Evolutionary conservation across 331 rosid species (phyloP), one percentile per base, ranked within the genome.

Genomic region (Phaseolus coccineus): DNA sequence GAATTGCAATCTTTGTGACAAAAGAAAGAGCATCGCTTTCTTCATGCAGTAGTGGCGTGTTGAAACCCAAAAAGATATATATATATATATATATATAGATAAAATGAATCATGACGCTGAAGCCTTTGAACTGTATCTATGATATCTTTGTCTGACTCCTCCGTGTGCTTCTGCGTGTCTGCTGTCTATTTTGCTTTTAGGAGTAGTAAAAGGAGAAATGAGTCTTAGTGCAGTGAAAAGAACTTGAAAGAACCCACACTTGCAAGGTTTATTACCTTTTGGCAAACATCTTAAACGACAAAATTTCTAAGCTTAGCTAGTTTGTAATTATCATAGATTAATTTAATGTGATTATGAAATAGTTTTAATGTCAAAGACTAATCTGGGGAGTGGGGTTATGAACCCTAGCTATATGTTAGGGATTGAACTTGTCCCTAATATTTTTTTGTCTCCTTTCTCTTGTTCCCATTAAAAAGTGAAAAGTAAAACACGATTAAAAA

Each of bases 181-280:
- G 24, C 67, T 59, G 65, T 84, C 57, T 59, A 70, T 79, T 79
- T 80, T 84, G 68, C 79, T 66, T 85, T 74, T 58, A 31, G 52
- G 83, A 67, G 77, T 30, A 72, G 31, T 71, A 52, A 83, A 80
- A 71, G 71, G 35, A 22, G 67, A 61, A 71, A 67, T 64, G 64
- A 73, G 46, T 65, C 63, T 59, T 51, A 48, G 65, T 33, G 71
- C 58, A 63, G 76, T 78, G 51, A 81, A 67, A 71, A 74, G 65
- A 83, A 47, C 74, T 50, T 80, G 79, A 79, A 48, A 77, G 75
- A 77, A 69, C 52, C 46, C 74, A 77, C 61, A 22, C 58, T 66
- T 22, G 19, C 72, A 58, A 31, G 69, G 70, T 63, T 69, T 61
- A 61, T 65, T 66, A 62, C 58, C 73, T 73, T 78, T 70, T 44